Conservation (phyloP, 495 filamentous ascomycete species). For the Astrothelium macrocarpum region DNA sequence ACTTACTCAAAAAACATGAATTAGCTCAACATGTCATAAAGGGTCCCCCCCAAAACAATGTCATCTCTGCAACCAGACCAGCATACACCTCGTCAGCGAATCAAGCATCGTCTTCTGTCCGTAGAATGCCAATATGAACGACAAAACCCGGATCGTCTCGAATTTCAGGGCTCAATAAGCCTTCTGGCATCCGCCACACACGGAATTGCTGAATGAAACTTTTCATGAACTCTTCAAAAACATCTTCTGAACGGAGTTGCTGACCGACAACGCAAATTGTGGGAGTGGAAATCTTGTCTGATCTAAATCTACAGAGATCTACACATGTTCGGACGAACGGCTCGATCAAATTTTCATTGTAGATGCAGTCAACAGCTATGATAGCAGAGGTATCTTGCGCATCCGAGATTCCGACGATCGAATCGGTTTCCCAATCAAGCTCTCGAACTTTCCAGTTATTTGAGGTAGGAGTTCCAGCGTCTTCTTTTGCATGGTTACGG, state of each 20-base stretch:
- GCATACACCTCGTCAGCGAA: not conserved
- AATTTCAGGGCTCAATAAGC: constrained; percentile 45
- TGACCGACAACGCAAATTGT: constrained; percentile 70
- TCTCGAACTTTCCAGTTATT: not conserved
- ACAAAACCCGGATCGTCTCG: constrained; percentile 53
- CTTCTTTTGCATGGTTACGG: not conserved
- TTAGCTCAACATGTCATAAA: no score
- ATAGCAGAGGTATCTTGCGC: constrained; percentile 42
- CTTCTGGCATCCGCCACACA: constrained; percentile 68
- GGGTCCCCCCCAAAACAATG: no score
- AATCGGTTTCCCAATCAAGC: constrained; percentile 54
- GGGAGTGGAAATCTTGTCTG: constrained; percentile 23
- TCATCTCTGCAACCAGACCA: no score
- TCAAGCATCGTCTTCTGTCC: not conserved
- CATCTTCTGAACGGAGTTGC: constrained; percentile 71
- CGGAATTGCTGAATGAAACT: constrained; percentile 56
- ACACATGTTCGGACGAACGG: constrained; percentile 77
- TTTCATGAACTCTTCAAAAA: constrained; percentile 75
- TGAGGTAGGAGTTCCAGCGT: not conserved
- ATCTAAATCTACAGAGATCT: constrained; percentile 58
- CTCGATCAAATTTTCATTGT: constrained; percentile 50
- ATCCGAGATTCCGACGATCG: constrained; percentile 12
- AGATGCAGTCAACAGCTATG: constrained; percentile 36
- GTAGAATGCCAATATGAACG: constrained; percentile 54
- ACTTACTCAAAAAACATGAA: not conserved